phyloP scores from a whole-genome alignment of 2,329 filamentous ascomycete species.

The Drechmeria coniospora region DNA sequence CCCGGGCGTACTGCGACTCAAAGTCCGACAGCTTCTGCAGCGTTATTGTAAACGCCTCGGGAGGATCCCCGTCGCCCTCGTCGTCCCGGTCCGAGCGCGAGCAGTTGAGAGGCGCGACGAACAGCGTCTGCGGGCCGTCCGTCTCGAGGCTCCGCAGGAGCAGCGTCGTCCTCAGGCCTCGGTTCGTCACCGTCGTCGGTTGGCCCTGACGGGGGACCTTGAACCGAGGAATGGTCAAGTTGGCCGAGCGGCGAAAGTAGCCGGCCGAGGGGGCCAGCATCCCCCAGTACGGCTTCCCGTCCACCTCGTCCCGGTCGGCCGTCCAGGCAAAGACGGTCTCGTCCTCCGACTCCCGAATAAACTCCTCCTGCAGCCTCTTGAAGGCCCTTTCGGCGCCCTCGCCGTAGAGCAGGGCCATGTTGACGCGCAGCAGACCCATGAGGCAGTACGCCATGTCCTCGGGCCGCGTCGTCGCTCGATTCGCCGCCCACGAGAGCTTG shows the following conservation, averaged over 20 bases:
- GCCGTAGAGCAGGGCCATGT: slow-evolving; percentile 9
- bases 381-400: slow-evolving; percentile 5
- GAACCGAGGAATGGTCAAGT: slow-evolving; percentile 1
- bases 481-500: slow-evolving; percentile 7
- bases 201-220: background rate
- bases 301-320: slow-evolving; percentile 3
- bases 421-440: slow-evolving; percentile 7
- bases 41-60: slow-evolving; percentile 1
- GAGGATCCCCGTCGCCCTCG: slow-evolving; percentile 2
- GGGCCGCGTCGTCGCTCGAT: slow-evolving; percentile 5
- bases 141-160: background rate
- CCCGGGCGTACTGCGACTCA: slow-evolving; percentile 4
- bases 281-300: slow-evolving; percentile 4
- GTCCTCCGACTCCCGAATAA: slow-evolving; percentile 5
- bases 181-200: slow-evolving; percentile 3
- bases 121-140: slow-evolving; percentile 1
- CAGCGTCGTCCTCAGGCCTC: slow-evolving; percentile 4
- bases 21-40: slow-evolving; percentile 5
- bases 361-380: slow-evolving; percentile 5
- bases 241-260: slow-evolving; percentile 3
- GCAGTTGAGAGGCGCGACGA: background rate
- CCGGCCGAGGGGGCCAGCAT: slow-evolving; percentile 4
- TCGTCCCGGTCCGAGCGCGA: slow-evolving; percentile 1
- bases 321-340: slow-evolving; percentile 9
- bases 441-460: slow-evolving; percentile 9